phyloP scores from a whole-genome alignment of 2,329 filamentous ascomycete genomes.

The Colletotrichum simmondsii region DNA sequence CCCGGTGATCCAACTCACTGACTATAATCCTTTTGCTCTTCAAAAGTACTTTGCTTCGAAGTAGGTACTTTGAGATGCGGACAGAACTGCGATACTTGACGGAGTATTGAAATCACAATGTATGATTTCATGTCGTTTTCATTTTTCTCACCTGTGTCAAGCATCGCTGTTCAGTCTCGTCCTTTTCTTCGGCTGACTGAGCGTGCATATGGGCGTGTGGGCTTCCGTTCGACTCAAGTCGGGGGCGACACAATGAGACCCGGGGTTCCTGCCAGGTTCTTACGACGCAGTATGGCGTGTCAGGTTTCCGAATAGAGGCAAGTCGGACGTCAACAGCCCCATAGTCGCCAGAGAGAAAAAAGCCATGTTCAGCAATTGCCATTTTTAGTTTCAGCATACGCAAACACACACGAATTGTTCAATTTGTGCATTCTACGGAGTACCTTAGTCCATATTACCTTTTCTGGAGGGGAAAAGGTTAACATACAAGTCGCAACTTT shows the following conservation, averaged over 20 bases:
- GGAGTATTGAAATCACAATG: background rate
- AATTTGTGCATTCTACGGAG: background rate
- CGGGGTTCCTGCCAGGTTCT: slow-evolving; percentile 18
- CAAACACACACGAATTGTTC: background rate
- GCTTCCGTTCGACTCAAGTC: background rate
- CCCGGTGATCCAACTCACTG: background rate
- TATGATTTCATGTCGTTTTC: background rate
- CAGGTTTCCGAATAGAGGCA: slow-evolving; percentile 33
- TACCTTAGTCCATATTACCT: no score
- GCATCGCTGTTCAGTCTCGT: background rate
- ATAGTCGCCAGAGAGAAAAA: background rate
- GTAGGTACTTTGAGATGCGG: no score
- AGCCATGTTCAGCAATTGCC: background rate
- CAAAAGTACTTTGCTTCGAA: no score
- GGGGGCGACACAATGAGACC: slow-evolving; percentile 7
- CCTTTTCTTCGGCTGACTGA: background rate
- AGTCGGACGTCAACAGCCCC: slow-evolving; percentile 12
- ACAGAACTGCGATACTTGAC: no score
- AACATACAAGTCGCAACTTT: background rate
- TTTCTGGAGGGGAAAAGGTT: no score
- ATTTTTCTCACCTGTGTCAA: background rate
- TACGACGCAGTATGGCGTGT: slow-evolving; percentile 30
- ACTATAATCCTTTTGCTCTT: no score
- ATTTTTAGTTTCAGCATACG: background rate
- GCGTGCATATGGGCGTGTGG: background rate